Conservation (phyloP, 495 filamentous ascomycete species). For the Penicillium soppii region DNA sequence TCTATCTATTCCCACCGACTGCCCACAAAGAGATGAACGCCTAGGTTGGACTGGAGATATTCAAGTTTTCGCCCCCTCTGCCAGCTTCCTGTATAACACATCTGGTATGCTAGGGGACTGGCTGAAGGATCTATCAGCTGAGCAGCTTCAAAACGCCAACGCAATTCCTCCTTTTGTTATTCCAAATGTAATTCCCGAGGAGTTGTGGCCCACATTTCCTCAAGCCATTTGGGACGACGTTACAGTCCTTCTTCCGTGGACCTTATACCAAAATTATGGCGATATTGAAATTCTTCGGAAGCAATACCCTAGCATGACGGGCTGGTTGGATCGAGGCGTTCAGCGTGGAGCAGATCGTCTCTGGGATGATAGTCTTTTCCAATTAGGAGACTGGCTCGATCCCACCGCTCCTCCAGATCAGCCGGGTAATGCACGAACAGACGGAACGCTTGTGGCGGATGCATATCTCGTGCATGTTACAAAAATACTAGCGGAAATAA, state of each 20-base stretch:
- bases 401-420: slow-evolving; percentile 46
- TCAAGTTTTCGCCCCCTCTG: slow-evolving; percentile 51
- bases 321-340: slow-evolving; percentile 50
- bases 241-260: slow-evolving; percentile 45
- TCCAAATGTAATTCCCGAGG: slow-evolving; percentile 34
- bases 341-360: slow-evolving; percentile 37
- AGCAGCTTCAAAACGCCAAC: slow-evolving; percentile 29
- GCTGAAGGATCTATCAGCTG: slow-evolving; percentile 44
- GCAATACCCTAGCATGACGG: slow-evolving; percentile 44
- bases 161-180: slow-evolving; percentile 40
- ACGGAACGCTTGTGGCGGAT: slow-evolving; percentile 47
- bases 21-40: slow-evolving; percentile 57
- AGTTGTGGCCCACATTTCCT: slow-evolving; percentile 27
- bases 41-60: slow-evolving; percentile 59
- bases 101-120: slow-evolving; percentile 49
- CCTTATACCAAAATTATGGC: slow-evolving; percentile 41
- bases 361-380: slow-evolving; percentile 37
- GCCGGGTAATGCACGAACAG: slow-evolving; percentile 41
- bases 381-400: slow-evolving; percentile 57
- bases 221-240: slow-evolving; percentile 53
- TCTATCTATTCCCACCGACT: slow-evolving; percentile 53
- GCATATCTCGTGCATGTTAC: slow-evolving; percentile 54
- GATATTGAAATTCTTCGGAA: slow-evolving; percentile 40
- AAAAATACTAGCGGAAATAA: slow-evolving; percentile 26
- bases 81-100: slow-evolving; percentile 52